Conservation (phyloP, 305 asterid genomes). For the Solanum hybrid region DNA sequence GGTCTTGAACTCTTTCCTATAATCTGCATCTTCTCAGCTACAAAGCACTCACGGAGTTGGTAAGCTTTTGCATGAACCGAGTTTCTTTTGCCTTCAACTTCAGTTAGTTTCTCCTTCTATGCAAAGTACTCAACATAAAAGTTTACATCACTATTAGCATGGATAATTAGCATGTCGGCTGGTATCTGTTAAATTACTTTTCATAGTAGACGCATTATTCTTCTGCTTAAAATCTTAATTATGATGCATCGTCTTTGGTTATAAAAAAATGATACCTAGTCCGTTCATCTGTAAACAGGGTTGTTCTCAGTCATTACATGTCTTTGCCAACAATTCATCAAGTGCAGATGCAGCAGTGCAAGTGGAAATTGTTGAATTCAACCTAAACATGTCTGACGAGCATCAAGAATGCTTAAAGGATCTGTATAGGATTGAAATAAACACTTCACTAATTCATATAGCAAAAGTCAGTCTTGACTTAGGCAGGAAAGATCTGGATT, state of each 20-base stretch:
- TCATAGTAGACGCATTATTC: neutral
- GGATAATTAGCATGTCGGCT: neutral
- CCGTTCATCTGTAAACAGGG: constrained; percentile 41
- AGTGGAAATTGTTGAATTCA: constrained; percentile 85
- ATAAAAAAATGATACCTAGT: constrained; percentile 9
- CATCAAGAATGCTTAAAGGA: constrained; percentile 91
- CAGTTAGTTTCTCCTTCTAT: neutral
- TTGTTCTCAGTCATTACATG: constrained; percentile 81
- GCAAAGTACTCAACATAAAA: neutral
- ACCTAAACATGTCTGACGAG: constrained; percentile 91
- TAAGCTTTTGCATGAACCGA: neutral
- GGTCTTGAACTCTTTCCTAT: neutral
- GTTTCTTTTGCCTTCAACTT: neutral
- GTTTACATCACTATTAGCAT: neutral
- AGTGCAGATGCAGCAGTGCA: constrained; percentile 60
- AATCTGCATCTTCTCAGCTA: neutral
- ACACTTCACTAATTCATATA: constrained; percentile 72
- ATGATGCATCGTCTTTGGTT: constrained; percentile 10
- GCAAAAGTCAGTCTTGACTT: constrained; percentile 82
- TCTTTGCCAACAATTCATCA: constrained; percentile 81
- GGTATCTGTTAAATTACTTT: neutral
- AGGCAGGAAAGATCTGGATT: constrained; percentile 79
- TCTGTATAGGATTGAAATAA: constrained; percentile 73
- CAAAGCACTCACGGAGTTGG: neutral
- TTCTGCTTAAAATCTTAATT: neutral